phyloP scores from a whole-genome alignment of 2,329 filamentous ascomycete species.

The Colletotrichum euphorbiae region DNA sequence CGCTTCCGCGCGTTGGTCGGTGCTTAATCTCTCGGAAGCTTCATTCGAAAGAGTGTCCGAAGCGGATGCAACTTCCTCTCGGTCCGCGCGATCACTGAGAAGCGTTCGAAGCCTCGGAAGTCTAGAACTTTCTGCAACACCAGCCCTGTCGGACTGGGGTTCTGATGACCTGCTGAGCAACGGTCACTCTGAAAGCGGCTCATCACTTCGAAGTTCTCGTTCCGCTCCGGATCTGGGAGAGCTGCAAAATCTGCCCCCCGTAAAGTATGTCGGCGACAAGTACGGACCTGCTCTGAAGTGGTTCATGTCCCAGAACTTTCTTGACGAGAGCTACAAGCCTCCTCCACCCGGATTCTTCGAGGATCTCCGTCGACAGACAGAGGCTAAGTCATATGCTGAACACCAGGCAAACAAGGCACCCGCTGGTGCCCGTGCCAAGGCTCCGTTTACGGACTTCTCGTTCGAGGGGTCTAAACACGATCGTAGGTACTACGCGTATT shows the following conservation, averaged over 20 bases:
- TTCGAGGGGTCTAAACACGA: not conserved
- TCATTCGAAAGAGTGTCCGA: slow-evolving; percentile 8
- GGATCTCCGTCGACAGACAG: not conserved
- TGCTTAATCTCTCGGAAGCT: not conserved
- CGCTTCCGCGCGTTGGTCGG: not conserved
- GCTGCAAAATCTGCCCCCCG: not conserved
- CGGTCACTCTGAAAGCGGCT: not conserved
- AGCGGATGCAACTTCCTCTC: not conserved
- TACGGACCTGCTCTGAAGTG: not conserved
- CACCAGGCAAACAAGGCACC: not conserved
- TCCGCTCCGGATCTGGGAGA: not conserved
- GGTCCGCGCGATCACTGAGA: not conserved
- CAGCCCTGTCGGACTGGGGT: not conserved
- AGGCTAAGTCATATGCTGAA: no score
- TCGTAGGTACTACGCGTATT: not conserved
- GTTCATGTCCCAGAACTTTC: slow-evolving; percentile 13
- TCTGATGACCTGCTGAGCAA: not conserved
- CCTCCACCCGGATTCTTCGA: not conserved
- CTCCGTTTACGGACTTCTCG: not conserved
- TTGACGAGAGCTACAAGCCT: not conserved
- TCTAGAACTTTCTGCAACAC: not conserved
- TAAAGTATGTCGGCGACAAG: not conserved
- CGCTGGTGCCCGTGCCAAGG: not conserved
- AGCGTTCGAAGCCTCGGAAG: slow-evolving; percentile 4
- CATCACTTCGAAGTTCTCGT: not conserved